Percentiles rank a stretch among this genome's conserved stretches.
Conservation (phyloP, 306 rosid genomes). For the Begonia peltatifolia region DNA sequence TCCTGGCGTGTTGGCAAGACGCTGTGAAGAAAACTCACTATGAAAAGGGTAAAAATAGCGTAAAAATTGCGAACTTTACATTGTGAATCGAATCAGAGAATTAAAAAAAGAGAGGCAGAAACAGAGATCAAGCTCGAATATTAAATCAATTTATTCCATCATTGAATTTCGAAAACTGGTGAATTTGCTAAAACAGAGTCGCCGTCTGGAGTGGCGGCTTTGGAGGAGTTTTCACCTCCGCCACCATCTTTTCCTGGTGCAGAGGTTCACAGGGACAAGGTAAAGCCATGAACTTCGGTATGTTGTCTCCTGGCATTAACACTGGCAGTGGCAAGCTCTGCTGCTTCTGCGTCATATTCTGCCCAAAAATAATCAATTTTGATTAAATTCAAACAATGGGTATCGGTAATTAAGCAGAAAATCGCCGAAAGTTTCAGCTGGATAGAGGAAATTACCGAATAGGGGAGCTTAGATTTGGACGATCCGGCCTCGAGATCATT, state of each 20-base stretch:
- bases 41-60: too few species aligned
- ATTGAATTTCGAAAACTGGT: background rate
- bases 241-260: constrained; percentile 18
- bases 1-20: too few species aligned
- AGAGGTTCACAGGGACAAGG: constrained; percentile 69
- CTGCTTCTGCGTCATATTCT: constrained; percentile 27
- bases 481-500: constrained; percentile 16
- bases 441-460: constrained; percentile 20
- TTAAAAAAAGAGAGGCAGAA: too few species aligned
- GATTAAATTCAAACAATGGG: too few species aligned
- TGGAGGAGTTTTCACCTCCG: constrained; percentile 20
- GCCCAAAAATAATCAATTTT: background rate
- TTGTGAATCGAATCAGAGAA: too few species aligned
- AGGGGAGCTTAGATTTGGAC: constrained; percentile 24
- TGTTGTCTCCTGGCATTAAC: constrained; percentile 68
- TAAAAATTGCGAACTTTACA: too few species aligned
- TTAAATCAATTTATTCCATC: too few species aligned
- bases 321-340: constrained; percentile 73
- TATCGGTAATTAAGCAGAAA: too few species aligned
- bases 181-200: constrained; percentile 22
- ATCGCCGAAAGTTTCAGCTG: too few species aligned
- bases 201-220: constrained; percentile 39
- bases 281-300: constrained; percentile 76
- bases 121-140: too few species aligned
- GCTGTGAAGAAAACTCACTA: too few species aligned